Evolutionary conservation across 495 filamentous ascomycete genomes (phyloP), one percentile per base, ranked within the genome.

Genomic region (Xylaria venustula): DNA sequence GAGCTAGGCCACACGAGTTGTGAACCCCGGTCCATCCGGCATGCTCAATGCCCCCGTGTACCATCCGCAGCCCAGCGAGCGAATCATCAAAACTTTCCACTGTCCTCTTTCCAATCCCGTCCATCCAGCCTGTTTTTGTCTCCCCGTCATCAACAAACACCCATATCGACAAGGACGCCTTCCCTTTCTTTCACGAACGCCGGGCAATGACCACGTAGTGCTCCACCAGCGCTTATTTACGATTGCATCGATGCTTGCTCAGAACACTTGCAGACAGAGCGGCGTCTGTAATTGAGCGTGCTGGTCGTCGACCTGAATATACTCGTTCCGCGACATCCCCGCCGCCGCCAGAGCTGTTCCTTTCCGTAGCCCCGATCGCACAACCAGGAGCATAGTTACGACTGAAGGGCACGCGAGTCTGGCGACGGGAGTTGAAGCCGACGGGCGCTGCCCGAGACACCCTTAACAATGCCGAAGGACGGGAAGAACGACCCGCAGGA

Each of bases 381-480:
- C 25, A 47, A 45, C 6, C 53, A 19, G 4, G 30, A 19, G n/a
- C 12, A 14, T 19, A 28, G 22, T 41, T 12, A 34, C 30, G 11
- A 47, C n/a, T 9, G 30, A 25, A 54, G 19, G 28, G n/a, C 41
- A 25, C 54, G 30, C 50, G 28, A 54, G 36, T 70, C 77, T 80
- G 79, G 78, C 74, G 75, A 67, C 71, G 64, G 68, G 64, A 50
- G 68, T 65, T 61, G 72, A 72, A 74, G 58, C 74, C 72, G 79
- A 75, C 79, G 79, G 79, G 79, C 79, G 66, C 63, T 74, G 79
- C 80, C 79, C 78, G 78, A 72, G 64, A 75, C 65, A 68, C 67
- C 58, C 67, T 61, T 65, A 73, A 65, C 41, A 36, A 82, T 83
- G 79, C 69, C 74, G 54, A 71, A 75, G 54, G 77, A 70, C 60